Percentiles rank a stretch among this genome's conserved stretches.
These are phyloP conservation scores for Suillus occidentalis DNA, from an alignment of 768 basidiomycete species.

Conservation along the genomic window DNA sequence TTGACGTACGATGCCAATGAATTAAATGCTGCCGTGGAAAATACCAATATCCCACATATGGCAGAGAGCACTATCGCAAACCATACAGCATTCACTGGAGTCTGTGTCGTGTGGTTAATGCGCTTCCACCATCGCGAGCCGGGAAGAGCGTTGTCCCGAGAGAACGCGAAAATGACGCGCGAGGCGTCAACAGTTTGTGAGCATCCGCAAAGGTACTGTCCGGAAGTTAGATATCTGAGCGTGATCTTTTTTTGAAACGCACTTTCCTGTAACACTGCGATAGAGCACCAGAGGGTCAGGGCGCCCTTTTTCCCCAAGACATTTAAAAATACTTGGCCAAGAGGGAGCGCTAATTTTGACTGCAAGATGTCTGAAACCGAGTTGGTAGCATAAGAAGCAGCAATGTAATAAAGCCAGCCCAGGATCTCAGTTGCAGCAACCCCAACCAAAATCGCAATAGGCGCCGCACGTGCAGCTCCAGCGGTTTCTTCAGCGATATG, in stretches of 20 bases:
- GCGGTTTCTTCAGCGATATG: conserved; percentile 48
- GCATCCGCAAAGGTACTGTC: conserved; percentile 42
- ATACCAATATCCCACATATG: conserved; percentile 33
- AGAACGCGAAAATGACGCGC: conserved; percentile 46
- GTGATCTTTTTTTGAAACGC: neutral
- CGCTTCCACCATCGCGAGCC: conserved; percentile 38
- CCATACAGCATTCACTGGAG: conserved; percentile 43
- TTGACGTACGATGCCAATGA: conserved; percentile 35
- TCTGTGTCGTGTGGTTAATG: conserved; percentile 32
- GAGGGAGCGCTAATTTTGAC: conserved; percentile 37
- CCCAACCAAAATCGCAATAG: conserved; percentile 45
- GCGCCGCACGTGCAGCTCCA: conserved; percentile 43
- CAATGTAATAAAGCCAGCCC: conserved; percentile 44
- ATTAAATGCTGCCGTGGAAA: conserved; percentile 33
- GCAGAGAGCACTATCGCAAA: conserved; percentile 34
- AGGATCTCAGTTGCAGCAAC: conserved; percentile 39
- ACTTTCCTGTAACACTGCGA: conserved; percentile 43
- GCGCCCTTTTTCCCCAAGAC: conserved; percentile 41
- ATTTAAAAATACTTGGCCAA: conserved; percentile 42
- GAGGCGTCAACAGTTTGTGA: conserved; percentile 49
- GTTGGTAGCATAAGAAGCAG: conserved; percentile 42
- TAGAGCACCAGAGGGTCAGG: conserved; percentile 44
- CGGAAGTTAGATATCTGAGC: neutral
- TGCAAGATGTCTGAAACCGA: conserved; percentile 36
- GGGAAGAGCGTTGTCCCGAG: conserved; percentile 38